A percentile compares a stretch with the other conserved stretches of the same genome.
Conservation (phyloP, 129 eudicot genomes). For the Glebionis coronaria region DNA sequence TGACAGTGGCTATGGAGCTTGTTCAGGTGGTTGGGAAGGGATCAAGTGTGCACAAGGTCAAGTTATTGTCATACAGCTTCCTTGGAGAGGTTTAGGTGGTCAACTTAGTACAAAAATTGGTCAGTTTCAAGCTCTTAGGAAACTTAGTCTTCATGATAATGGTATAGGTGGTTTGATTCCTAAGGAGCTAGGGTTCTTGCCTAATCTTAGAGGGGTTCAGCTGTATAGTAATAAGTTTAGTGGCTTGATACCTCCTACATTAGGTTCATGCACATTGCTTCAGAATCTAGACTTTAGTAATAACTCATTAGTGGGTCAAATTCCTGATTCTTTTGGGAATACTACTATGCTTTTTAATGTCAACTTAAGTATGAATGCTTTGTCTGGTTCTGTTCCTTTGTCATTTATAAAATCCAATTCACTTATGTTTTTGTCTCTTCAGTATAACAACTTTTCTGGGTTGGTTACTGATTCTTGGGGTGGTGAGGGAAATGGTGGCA, state of each 20-base stretch:
- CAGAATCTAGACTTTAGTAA: slow-evolving; percentile 79
- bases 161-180: slow-evolving; percentile 69
- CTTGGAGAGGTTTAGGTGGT: slow-evolving; percentile 86
- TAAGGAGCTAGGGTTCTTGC: slow-evolving; percentile 61
- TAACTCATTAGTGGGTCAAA: slow-evolving; percentile 62
- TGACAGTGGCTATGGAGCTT: slow-evolving; percentile 81
- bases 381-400: slow-evolving; percentile 63
- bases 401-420: slow-evolving; percentile 49
- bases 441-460: slow-evolving; percentile 70
- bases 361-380: slow-evolving; percentile 62
- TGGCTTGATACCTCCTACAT: slow-evolving; percentile 78
- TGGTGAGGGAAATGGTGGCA: slow-evolving; percentile 28
- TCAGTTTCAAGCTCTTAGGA: slow-evolving; percentile 80
- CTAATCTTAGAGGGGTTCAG: slow-evolving; percentile 83
- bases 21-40: slow-evolving; percentile 91
- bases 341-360: slow-evolving; percentile 61
- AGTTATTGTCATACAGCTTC: slow-evolving; percentile 88
- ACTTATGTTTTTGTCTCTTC: slow-evolving; percentile 57
- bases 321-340: slow-evolving; percentile 62
- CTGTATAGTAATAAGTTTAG: slow-evolving; percentile 63
- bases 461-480: slow-evolving; percentile 55
- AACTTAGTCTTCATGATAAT: slow-evolving; percentile 89
- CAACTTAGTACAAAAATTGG: slow-evolving; percentile 61
- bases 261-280: slow-evolving; percentile 68
- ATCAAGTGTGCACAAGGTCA: slow-evolving; percentile 95